Evolutionary conservation across 2,329 filamentous ascomycete genomes (phyloP).

Genomic region (Iodosphaeria phyllophila): DNA sequence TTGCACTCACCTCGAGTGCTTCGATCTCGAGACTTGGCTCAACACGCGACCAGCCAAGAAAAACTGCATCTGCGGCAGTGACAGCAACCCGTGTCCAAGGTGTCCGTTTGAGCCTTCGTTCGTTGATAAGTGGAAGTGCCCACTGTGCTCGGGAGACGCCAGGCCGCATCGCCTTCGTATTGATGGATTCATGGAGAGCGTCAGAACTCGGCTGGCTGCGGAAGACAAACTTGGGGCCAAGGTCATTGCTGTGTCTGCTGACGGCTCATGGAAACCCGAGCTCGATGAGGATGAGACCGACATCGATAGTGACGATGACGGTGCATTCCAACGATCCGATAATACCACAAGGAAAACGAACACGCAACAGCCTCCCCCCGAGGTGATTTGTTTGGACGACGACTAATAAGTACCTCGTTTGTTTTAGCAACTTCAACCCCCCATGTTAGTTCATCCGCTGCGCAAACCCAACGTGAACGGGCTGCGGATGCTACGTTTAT

Average conservation of each 20-base stretch:
- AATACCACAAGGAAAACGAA: too few species aligned
- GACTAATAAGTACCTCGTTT: too few species aligned
- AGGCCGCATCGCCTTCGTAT: conserved; percentile 52
- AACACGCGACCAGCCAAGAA: conserved; percentile 36
- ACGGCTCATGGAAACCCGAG: conserved; percentile 44
- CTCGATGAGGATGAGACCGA: conserved; percentile 16
- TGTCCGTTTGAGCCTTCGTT: conserved; percentile 30
- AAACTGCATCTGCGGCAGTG: conserved; percentile 15
- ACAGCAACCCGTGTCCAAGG: conserved; percentile 13
- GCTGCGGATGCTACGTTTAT: too few species aligned
- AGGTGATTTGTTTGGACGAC: too few species aligned
- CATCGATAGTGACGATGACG: conserved; percentile 12
- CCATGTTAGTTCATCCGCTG: too few species aligned
- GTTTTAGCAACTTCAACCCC: too few species aligned
- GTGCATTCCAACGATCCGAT: too few species aligned
- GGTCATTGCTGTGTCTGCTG: conserved; percentile 41
- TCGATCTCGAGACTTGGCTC: conserved; percentile 74
- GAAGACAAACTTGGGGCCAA: conserved; percentile 29
- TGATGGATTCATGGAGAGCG: conserved; percentile 53
- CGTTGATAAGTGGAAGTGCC: conserved; percentile 69
- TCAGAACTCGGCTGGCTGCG: conserved; percentile 34
- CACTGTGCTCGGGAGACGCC: conserved; percentile 62
- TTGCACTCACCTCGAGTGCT: conserved; percentile 73
- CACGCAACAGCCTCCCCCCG: too few species aligned
- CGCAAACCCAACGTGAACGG: too few species aligned